A percentile compares a stretch with the other conserved stretches of the same genome.
Conservation (phyloP, 2,329 filamentous ascomycete species). For the Triangularia setosa region DNA sequence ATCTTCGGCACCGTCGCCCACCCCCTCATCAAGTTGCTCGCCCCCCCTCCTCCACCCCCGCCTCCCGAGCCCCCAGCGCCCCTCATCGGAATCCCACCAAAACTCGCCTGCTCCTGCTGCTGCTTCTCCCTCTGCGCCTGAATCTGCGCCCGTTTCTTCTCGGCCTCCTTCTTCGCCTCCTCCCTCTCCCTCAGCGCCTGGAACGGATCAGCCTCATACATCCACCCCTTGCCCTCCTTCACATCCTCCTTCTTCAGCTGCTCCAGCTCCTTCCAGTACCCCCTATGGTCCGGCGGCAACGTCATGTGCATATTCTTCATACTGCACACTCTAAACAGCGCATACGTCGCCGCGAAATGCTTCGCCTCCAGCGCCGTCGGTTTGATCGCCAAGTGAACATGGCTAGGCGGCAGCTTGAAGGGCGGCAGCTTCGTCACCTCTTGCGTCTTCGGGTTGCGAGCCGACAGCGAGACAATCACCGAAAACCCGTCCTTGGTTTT, state of each 20-base stretch:
- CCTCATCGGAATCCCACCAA: slow-evolving; percentile 51
- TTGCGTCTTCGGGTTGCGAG: slow-evolving; percentile 75
- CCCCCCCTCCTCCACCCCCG: slow-evolving; percentile 35
- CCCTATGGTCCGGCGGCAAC: slow-evolving; percentile 83
- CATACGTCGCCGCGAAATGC: slow-evolving; percentile 90
- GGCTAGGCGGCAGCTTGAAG: slow-evolving; percentile 72
- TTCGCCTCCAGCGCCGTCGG: slow-evolving; percentile 83
- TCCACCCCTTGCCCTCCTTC: slow-evolving; percentile 75
- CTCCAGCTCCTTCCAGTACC: slow-evolving; percentile 89
- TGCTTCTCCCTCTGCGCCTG: slow-evolving; percentile 66
- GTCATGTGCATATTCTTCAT: slow-evolving; percentile 96
- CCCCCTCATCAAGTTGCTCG: slow-evolving; percentile 57
- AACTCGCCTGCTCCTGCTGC: slow-evolving; percentile 46
- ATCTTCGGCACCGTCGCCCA: slow-evolving; percentile 87
- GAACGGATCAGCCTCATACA: slow-evolving; percentile 96
- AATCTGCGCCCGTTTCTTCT: slow-evolving; percentile 74
- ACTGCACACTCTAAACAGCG: slow-evolving; percentile 84
- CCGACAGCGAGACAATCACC: slow-evolving; percentile 74
- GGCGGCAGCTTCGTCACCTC: slow-evolving; percentile 72
- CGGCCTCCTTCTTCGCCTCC: slow-evolving; percentile 67
- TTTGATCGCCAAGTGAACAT: slow-evolving; percentile 71
- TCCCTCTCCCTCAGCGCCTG: slow-evolving; percentile 73
- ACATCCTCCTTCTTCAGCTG: slow-evolving; percentile 77
- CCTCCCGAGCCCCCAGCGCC: slow-evolving; percentile 38
- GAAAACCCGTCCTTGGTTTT: slow-evolving; percentile 72